Percentiles rank a stretch among this genome's conserved stretches.
phyloP scores from a whole-genome alignment of 495 filamentous ascomycete species.

The Aspergillus panamensis region DNA sequence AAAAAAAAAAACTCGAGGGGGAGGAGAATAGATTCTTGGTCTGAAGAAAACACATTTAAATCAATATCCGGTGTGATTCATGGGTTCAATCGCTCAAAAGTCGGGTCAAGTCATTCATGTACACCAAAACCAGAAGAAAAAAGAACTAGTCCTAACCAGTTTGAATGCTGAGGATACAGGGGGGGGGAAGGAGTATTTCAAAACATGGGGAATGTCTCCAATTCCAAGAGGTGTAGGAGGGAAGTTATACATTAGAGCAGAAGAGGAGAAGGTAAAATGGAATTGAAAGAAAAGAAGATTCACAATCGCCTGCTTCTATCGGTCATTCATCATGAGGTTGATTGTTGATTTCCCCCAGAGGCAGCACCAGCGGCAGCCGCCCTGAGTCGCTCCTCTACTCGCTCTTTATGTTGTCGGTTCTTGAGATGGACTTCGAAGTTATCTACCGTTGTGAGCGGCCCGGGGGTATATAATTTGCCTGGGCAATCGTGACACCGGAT shows the following conservation, averaged over 20 bases:
- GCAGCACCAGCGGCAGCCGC: constrained; percentile 12
- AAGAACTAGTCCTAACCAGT: neutral
- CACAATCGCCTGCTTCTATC: constrained; percentile 9
- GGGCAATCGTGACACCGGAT: constrained; percentile 90
- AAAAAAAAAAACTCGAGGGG: constrained; percentile 4
- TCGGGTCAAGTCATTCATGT: constrained; percentile 12
- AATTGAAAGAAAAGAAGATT: neutral
- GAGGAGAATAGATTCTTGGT: constrained; percentile 8
- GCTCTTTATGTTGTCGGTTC: constrained; percentile 72
- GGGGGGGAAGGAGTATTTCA: neutral
- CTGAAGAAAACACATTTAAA: constrained; percentile 8
- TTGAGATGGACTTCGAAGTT: constrained; percentile 90
- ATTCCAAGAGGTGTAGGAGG: neutral
- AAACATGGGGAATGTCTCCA: neutral
- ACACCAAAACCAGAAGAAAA: constrained; percentile 17
- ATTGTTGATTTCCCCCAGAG: constrained; percentile 11
- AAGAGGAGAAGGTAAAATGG: neutral
- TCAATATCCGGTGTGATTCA: neutral
- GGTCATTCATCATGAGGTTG: constrained; percentile 17
- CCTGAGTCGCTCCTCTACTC: constrained; percentile 56
- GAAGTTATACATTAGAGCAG: constrained; percentile 1
- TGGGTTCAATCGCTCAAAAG: constrained; percentile 10
- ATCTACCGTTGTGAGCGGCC: constrained; percentile 75
- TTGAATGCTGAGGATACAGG: neutral
- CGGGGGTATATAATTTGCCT: constrained; percentile 86